Percentiles rank a stretch among this genome's conserved stretches.
phyloP scores from a whole-genome alignment of 1,139 yeast genomes.

The Yamadazyma atmosphaerica region DNA sequence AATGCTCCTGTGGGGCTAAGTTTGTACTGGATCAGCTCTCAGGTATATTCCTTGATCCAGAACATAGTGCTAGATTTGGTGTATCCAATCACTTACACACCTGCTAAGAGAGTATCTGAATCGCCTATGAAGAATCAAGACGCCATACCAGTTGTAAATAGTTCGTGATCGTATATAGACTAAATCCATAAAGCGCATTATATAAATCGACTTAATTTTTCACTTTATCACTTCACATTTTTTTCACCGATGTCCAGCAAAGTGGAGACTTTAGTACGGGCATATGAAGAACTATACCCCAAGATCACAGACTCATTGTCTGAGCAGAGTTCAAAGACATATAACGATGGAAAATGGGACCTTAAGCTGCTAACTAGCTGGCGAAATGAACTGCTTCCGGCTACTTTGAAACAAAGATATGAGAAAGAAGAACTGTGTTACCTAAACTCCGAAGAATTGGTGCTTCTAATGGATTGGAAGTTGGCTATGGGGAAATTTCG shows the following conservation, averaged over 20 bases:
- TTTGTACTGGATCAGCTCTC: constrained; percentile 86
- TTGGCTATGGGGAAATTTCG: constrained; percentile 50
- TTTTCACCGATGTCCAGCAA: background rate
- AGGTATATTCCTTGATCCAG: constrained; percentile 70
- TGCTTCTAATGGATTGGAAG: constrained; percentile 50
- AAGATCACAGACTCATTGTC: constrained; percentile 6
- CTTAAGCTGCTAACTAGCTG: constrained; percentile 38
- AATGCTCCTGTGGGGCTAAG: constrained; percentile 85
- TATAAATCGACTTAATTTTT: background rate
- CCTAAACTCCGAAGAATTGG: constrained; percentile 39
- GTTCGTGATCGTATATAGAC: background rate
- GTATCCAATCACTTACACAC: constrained; percentile 59
- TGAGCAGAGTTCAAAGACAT: constrained; percentile 10
- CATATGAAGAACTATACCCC: constrained; percentile 6
- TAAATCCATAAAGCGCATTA: background rate
- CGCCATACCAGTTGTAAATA: background rate
- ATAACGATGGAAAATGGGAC: constrained; percentile 23
- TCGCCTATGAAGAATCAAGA: background rate
- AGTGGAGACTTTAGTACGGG: constrained; percentile 2
- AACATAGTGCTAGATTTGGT: constrained; percentile 69
- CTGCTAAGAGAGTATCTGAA: constrained; percentile 23
- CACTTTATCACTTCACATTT: too few species aligned
- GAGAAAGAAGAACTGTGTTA: constrained; percentile 21
- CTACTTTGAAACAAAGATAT: constrained; percentile 19
- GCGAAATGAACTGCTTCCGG: constrained; percentile 31